Conservation (phyloP, 2,329 filamentous ascomycete genomes). For the Periconia sp. region DNA sequence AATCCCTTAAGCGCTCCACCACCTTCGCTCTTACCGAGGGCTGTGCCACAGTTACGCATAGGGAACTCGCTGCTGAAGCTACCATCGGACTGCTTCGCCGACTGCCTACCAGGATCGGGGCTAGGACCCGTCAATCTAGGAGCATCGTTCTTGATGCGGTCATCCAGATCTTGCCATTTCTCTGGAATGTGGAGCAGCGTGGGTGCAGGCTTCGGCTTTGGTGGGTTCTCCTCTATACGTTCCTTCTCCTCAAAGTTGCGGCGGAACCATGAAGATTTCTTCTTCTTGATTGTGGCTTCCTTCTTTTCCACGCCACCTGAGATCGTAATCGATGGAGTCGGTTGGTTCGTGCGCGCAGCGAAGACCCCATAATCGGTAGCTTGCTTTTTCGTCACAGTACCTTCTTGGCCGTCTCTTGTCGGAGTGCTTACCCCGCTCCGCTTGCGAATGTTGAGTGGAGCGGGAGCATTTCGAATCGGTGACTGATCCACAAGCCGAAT, state of each 20-base stretch:
- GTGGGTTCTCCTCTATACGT: slow-evolving; percentile 33
- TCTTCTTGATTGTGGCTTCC: slow-evolving; percentile 44
- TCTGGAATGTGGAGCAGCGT: slow-evolving; percentile 39
- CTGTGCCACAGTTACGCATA: slow-evolving; percentile 43
- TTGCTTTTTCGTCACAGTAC: slow-evolving; percentile 11
- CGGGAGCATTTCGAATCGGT: slow-evolving; percentile 58
- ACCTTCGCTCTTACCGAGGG: slow-evolving; percentile 47
- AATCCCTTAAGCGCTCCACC: slow-evolving; percentile 50
- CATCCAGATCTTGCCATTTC: slow-evolving; percentile 44
- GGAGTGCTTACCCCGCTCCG: slow-evolving; percentile 42
- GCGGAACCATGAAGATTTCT: slow-evolving; percentile 56
- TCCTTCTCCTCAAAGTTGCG: slow-evolving; percentile 42
- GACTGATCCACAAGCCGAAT: slow-evolving; percentile 64
- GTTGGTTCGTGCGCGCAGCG: slow-evolving; percentile 19
- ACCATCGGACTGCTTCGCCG: slow-evolving; percentile 27
- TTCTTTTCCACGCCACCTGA: slow-evolving; percentile 26
- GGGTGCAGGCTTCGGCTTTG: slow-evolving; percentile 34
- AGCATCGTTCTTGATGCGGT: slow-evolving; percentile 35
- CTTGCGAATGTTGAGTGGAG: slow-evolving; percentile 64
- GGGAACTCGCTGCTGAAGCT: slow-evolving; percentile 52
- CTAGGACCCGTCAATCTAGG: slow-evolving; percentile 5
- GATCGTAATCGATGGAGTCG: slow-evolving; percentile 7
- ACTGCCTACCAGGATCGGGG: slow-evolving; percentile 18
- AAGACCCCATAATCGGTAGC: slow-evolving; percentile 27
- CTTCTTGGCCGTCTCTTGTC: slow-evolving; percentile 23